phyloP scores from a whole-genome alignment of 2,329 filamentous ascomycete species.

The Fusarium lyarnte region DNA sequence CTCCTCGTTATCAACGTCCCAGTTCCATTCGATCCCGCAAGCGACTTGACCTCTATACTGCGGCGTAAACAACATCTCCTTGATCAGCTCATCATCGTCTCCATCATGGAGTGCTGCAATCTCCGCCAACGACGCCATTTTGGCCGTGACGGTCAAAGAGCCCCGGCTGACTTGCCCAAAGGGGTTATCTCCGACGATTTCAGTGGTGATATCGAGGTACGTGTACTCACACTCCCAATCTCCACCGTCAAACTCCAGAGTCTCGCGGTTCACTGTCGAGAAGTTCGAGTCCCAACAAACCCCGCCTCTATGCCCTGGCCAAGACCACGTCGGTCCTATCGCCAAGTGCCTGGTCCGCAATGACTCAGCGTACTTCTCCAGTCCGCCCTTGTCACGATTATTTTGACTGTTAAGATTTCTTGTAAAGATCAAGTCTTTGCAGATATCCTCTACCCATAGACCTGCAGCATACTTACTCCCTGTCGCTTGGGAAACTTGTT shows the following conservation, averaged over 20 bases:
- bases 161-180: background rate
- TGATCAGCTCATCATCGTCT: accelerated
- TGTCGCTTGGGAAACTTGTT: background rate
- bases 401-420: background rate
- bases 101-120: accelerated
- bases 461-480: background rate
- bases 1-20: background rate
- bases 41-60: too few relatives aligned
- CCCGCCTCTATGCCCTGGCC: background rate
- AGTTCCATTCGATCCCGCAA: background rate
- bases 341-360: background rate
- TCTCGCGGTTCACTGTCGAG: background rate
- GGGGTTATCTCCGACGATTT: background rate
- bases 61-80: background rate
- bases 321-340: background rate
- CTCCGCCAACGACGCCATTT: background rate
- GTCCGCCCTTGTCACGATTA: background rate
- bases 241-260: background rate
- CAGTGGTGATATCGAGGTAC: background rate
- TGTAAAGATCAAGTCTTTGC: background rate
- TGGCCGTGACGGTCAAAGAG: background rate
- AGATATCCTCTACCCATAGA: background rate
- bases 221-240: background rate
- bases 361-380: background rate
- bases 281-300: background rate